Base-by-base conservation (phyloP, 2,329 filamentous ascomycete species). In the Ceratocystiopsis minuta region DNA sequence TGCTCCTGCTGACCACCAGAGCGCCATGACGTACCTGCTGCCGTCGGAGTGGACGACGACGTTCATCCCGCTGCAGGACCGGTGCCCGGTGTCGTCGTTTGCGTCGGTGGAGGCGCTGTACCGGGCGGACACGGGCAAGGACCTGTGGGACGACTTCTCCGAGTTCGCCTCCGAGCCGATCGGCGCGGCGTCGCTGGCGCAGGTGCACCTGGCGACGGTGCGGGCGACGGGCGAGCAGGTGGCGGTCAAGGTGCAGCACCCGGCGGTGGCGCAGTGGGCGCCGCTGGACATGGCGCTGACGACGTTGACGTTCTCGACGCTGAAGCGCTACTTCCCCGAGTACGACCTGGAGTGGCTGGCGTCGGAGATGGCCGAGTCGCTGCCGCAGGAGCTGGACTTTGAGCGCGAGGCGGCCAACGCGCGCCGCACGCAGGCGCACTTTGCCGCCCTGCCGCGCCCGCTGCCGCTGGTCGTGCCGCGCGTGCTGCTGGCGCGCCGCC, bases 321-420 rank as follows among this genome's bases (percentile, higher is more conserved):
- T 98, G 46, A 94, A 93, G 60, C 72, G 74, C 45, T 95, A 88
- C 66, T 98, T 98, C 55, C 92, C 92, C 3, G 87, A 96, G 52
- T 98, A 98, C 58, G 90, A 98, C 57, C 68, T 98, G 24, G 87
- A 93, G 54, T 98, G 90, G 90, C 66, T 98, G 11, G 87, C 85
- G 1, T 76, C 78, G 9, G 90, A 98, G 60, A 92, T 98, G 80
- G 84, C 95, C 46, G 62, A 76, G 16, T 95, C 86, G 3, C 63
- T 98, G 7, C 90, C 90, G 0, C 78, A 88, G 55, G 90, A 98
- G 59, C 67, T 98, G 41, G 81, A 98, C 56, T 98, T 98, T 54
- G 66, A 74, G 34, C 75, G 76, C 52, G 90, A 98, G 57, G 90
- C 81, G 5, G 62, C 76, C 41, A 98, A 98, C 57, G 87, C 92